phyloP scores from a whole-genome alignment of 176 grass and related monocot species.

The Cocos nucifera region DNA sequence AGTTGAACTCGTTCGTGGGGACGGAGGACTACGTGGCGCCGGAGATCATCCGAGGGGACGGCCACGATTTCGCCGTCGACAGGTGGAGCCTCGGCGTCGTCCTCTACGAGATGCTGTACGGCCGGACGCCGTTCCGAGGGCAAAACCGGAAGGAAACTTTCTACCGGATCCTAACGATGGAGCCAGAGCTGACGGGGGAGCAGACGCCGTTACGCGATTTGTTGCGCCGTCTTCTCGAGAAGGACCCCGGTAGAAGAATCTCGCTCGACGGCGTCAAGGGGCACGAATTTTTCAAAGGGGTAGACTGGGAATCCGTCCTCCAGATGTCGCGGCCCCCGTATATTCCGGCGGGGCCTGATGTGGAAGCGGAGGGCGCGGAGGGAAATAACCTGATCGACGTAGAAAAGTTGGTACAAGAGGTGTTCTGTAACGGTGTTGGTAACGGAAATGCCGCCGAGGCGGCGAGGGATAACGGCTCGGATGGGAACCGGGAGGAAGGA shows the following conservation, averaged over 20 bases:
- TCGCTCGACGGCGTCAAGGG: slow-evolving; percentile 42
- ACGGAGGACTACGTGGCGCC: slow-evolving; percentile 98
- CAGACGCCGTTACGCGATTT: slow-evolving; percentile 69
- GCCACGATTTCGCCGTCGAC: slow-evolving; percentile 92
- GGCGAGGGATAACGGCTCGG: not conserved
- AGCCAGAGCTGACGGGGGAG: slow-evolving; percentile 79
- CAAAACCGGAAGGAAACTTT: slow-evolving; percentile 95
- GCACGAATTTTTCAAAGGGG: slow-evolving; percentile 75
- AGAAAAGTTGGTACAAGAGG: slow-evolving; percentile 71
- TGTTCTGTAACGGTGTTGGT: slow-evolving; percentile 23
- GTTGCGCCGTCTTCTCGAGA: slow-evolving; percentile 69
- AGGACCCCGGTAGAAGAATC: slow-evolving; percentile 76
- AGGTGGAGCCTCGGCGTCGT: slow-evolving; percentile 91
- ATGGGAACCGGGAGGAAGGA: too few relatives aligned
- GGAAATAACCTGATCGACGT: slow-evolving; percentile 42
- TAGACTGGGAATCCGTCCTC: slow-evolving; percentile 69
- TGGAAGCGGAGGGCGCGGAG: slow-evolving; percentile 7
- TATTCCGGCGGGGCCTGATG: slow-evolving; percentile 35
- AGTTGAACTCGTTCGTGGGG: slow-evolving; percentile 95
- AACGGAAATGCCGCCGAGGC: not conserved
- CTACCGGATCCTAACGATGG: slow-evolving; percentile 75
- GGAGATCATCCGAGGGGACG: slow-evolving; percentile 80
- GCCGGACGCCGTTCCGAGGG: slow-evolving; percentile 87
- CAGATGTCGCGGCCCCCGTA: slow-evolving; percentile 67
- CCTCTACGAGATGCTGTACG: slow-evolving; percentile 98